Base-by-base conservation (phyloP, 352 stramenopile genomes). In the Globisporangium apiculatum region DNA sequence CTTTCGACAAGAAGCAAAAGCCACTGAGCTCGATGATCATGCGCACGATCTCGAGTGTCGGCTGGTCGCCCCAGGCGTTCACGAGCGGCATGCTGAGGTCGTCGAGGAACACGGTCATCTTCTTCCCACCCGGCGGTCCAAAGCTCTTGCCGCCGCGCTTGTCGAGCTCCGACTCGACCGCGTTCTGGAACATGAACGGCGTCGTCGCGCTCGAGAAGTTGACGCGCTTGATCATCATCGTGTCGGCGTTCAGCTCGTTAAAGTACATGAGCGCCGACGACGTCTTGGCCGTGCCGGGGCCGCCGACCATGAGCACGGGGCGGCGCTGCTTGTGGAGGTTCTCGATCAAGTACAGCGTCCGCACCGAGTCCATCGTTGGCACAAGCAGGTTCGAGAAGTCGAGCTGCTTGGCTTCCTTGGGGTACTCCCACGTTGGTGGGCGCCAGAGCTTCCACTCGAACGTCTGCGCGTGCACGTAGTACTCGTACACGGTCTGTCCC, bases 51-150 rank as follows among this genome's bases (percentile, higher is more conserved):
- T 99, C 97, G 0, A 99, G 80, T 17, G 96, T 99, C 50, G 97
- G 97, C 74, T 99, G 97, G 64, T 99, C 96, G 6, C 96, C 97
- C 96, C 96, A 99, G 17, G 90, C 95, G 61, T 99, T 99, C n/a
- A 99, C 95, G 52, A 98, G 87, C 3, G 94, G 94, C 91, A 98
- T 98, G 58, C 85, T 97, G 15, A 99, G 69, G 83, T 99, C 97
- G 73, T 99, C 97, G 17, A 99, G 83, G 64, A 99, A 99, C 10
- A 99, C 95, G 0, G 95, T 99, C 96, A 99, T 99, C 63, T 98
- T 98, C 74, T 99, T 99, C 15, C 96, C 96, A 52, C 96, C 96
- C 5, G 97, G 95, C 41, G 97, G 96, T 37, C 97, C 96, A 67
- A 99, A 99, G 60, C 97, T 99, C 71, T 98, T 98, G 11, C 97